These are phyloP conservation scores for Backusella westeae DNA, from an alignment of 192 early-diverging fungal genomes.

Conservation along the genomic window DNA sequence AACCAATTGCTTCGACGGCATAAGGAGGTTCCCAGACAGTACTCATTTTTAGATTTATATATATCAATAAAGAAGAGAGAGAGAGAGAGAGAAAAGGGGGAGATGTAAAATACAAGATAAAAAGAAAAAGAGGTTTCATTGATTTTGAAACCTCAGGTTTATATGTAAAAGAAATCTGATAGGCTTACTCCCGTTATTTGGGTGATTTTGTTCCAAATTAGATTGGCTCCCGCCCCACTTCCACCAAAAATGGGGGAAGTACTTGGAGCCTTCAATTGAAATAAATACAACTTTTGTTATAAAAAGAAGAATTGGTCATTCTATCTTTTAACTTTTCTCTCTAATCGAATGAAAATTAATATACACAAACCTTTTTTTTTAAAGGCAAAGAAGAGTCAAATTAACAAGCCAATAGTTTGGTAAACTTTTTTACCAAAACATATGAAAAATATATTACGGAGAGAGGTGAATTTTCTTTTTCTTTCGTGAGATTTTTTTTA, in stretches of 20 bases:
- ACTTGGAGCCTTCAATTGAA: not conserved
- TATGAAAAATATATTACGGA: not conserved
- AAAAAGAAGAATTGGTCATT: not conserved
- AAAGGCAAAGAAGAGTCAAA: not conserved
- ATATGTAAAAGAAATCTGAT: not conserved
- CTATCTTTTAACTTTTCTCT: not conserved
- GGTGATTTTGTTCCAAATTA: not conserved
- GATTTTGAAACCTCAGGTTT: not conserved
- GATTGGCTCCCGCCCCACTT: not conserved
- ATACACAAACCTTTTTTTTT: too few species aligned
- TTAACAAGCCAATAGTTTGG: not conserved
- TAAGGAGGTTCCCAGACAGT: slow-evolving; percentile 1
- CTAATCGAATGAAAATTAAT: too few species aligned
- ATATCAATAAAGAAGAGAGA: not conserved
- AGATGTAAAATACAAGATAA: not conserved
- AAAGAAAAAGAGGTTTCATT: not conserved
- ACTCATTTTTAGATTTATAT: not conserved
- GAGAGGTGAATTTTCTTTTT: too few species aligned
- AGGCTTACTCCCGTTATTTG: not conserved
- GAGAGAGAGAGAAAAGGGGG: not conserved
- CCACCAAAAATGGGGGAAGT: not conserved
- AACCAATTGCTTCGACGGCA: slow-evolving; percentile 10
- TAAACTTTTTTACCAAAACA: not conserved
- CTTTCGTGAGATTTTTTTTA: not conserved
- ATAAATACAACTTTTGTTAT: not conserved